Percentiles rank a stretch among this genome's conserved stretches.
phyloP scores from a whole-genome alignment of 1,284 basidiomycete species.

The Sporisorium exsertum region DNA sequence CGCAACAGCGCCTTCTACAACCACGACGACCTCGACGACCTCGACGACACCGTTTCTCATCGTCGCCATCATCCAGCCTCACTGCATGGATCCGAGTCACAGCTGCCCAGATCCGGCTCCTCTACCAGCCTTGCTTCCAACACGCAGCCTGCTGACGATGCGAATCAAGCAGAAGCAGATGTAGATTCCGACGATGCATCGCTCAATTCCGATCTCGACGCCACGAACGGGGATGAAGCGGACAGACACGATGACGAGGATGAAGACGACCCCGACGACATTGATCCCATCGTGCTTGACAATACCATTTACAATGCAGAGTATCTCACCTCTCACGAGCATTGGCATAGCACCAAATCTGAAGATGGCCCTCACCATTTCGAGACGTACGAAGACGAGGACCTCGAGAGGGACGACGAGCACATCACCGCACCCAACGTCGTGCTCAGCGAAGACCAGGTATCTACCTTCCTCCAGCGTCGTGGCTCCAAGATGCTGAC shows the following conservation, averaged over 20 bases:
- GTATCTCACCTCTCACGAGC: constrained; percentile 56
- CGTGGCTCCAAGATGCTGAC: constrained; percentile 43
- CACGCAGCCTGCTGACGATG: constrained; percentile 15
- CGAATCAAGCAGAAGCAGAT: constrained; percentile 32
- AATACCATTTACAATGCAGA: constrained; percentile 65
- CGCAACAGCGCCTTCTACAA: constrained; percentile 56
- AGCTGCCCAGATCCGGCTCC: constrained; percentile 14
- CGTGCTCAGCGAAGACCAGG: constrained; percentile 45
- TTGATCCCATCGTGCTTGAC: constrained; percentile 56
- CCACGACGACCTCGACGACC: constrained; percentile 30
- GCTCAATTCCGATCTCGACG: constrained; percentile 17
- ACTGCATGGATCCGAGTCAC: neutral
- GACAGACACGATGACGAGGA: constrained; percentile 25
- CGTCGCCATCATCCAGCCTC: constrained; percentile 21
- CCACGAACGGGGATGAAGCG: constrained; percentile 8
- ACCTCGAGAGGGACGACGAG: constrained; percentile 42
- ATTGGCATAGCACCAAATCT: constrained; percentile 45
- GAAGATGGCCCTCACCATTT: constrained; percentile 42
- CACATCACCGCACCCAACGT: constrained; percentile 50
- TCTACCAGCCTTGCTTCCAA: constrained; percentile 18
- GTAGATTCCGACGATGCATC: constrained; percentile 38
- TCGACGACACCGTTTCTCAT: constrained; percentile 15
- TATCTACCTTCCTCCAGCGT: constrained; percentile 30
- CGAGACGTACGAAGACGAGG: constrained; percentile 43
- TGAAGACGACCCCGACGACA: constrained; percentile 37